Evolutionary conservation across 164 flowering plant genomes (phyloP), one percentile per base, ranked within the genome.

Genomic region (Taxillus chinensis): DNA sequence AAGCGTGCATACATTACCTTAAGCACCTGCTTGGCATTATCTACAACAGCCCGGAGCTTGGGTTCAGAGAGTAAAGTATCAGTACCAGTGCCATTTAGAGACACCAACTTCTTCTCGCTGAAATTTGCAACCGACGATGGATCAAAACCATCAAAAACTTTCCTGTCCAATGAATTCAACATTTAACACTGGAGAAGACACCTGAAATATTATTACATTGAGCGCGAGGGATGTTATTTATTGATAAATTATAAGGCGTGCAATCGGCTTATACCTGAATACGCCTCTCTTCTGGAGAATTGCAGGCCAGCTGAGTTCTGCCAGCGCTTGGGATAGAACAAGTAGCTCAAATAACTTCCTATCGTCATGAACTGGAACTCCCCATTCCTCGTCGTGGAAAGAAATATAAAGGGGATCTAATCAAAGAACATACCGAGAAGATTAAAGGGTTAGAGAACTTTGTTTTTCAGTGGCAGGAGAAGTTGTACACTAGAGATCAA

Each of bases 321-420:
- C 88, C 60, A 88, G 73, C 56, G 93, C 90, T 74, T 71, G 79
- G 50, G 97, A 85, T 59, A 81, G 79, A 40, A 85, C 88, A 54
- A 91, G 86, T 11, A 86, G 68, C 72, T 91, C 93, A 66, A 86
- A 80, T 41, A 91, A 71, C 73, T 80, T 86, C 62, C 43, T 68
- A 62, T 91, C 96, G n/a, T 88, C 90, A 58, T 76, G 77, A 68
- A 84, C 90, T 37, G 90, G 92, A 57, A 85, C 86, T 60, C 97
- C 95, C 93, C 96, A 91, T 77, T 88, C 96, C 68, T 85, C 86
- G 62, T 91, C 92, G 55, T 91, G 97, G 79, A 91, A 91, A 59
- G 78, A 64, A 60, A 62, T 67, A 69, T 91, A 84, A 38, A 82
- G 59, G 40, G 86, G 91, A 40, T 88, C 97, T 91, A 75, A 27